These are phyloP conservation scores for Arabidopsis hybrid DNA, from an alignment of 441 rosid species.

Conservation along the genomic window DNA sequence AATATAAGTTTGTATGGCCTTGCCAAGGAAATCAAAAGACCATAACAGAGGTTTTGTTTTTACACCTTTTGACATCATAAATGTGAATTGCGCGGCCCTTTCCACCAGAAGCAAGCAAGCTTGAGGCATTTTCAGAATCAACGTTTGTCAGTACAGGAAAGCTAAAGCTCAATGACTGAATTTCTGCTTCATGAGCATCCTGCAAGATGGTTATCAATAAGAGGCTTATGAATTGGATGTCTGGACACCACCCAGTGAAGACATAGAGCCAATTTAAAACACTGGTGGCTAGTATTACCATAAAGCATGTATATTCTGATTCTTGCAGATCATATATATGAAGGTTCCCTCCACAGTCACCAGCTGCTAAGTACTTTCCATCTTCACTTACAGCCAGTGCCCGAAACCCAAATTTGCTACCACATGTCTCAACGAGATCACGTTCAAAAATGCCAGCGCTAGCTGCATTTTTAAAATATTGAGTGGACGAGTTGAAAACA, in stretches of 20 bases:
- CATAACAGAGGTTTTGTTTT: constrained; percentile 22
- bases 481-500: constrained; percentile 17
- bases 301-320: constrained; percentile 67
- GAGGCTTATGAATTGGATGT: constrained; percentile 18
- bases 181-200: constrained; percentile 81
- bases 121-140: constrained; percentile 48
- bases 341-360: constrained; percentile 87
- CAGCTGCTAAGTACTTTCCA: constrained; percentile 85
- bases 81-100: constrained; percentile 76
- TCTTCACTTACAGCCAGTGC: constrained; percentile 81
- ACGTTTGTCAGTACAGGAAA: constrained; percentile 47
- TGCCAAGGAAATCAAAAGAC: constrained; percentile 39
- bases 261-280: background rate
- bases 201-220: constrained; percentile 48
- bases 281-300: constrained; percentile 50
- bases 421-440: constrained; percentile 59
- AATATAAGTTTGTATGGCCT: constrained; percentile 39
- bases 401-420: constrained; percentile 69
- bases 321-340: constrained; percentile 76
- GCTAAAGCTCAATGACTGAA: constrained; percentile 85
- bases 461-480: constrained; percentile 50
- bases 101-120: constrained; percentile 80
- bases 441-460: constrained; percentile 81
- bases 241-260: constrained; percentile 19
- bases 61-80: constrained; percentile 77